Percentiles rank a stretch among this genome's conserved stretches.
phyloP scores from a whole-genome alignment of 257 asterid genomes.

The Gentiana macrophylla region DNA sequence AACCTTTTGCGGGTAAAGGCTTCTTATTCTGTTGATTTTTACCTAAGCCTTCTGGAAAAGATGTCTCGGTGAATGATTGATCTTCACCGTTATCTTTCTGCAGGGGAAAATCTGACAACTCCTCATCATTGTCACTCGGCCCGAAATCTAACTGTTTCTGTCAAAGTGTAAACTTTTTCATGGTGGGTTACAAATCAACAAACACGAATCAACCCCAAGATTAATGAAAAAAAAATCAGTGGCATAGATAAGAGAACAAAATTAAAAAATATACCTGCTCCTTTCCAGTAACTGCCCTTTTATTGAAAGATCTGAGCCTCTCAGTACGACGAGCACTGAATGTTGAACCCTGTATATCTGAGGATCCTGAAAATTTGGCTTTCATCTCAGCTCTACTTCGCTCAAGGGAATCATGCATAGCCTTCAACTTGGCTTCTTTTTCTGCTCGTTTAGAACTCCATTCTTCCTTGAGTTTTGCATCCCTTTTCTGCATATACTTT shows the following conservation, averaged over 20 bases:
- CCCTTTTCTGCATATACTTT: constrained; percentile 69
- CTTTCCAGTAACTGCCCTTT: constrained; percentile 37
- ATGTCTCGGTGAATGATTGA: constrained; percentile 32
- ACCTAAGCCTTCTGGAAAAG: constrained; percentile 30
- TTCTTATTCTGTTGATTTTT: constrained; percentile 40
- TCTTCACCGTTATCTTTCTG: constrained; percentile 28
- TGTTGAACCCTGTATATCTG: constrained; percentile 30
- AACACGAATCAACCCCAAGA: constrained; percentile 19
- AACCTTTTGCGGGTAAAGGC: constrained; percentile 37
- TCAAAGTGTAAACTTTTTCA: constrained; percentile 37
- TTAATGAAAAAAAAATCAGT: constrained; percentile 9
- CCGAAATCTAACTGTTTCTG: constrained; percentile 63
- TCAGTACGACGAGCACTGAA: constrained; percentile 56
- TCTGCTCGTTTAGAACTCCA: constrained; percentile 75
- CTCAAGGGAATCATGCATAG: constrained; percentile 85
- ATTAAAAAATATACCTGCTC: constrained; percentile 57
- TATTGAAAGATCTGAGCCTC: constrained; percentile 64
- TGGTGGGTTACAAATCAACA: constrained; percentile 35
- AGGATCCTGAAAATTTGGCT: constrained; percentile 52
- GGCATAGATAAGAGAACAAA: constrained; percentile 7
- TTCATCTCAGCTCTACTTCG: constrained; percentile 75
- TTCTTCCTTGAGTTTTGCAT: constrained; percentile 79
- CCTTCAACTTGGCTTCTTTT: constrained; percentile 81
- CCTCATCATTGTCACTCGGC: constrained; percentile 55
- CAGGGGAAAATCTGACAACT: constrained; percentile 30